Evolutionary conservation across 192 early-diverging fungal species (phyloP).

Genomic region (Spizellomyces sp.): DNA sequence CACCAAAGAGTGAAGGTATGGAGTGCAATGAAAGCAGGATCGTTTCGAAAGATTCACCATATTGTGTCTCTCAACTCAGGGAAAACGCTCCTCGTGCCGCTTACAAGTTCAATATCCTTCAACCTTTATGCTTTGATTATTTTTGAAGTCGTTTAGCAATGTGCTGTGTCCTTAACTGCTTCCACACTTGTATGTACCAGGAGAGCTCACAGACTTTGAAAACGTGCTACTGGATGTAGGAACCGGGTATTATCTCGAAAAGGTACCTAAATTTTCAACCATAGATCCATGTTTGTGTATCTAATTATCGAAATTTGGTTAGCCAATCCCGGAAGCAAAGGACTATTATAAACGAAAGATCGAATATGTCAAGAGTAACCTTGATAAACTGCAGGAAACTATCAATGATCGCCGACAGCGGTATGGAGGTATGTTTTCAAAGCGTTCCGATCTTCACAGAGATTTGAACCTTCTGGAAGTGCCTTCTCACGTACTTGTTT

Average conservation of each 20-base stretch:
- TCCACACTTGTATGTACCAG: slow-evolving; percentile 83
- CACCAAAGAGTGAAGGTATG: slow-evolving; percentile 54
- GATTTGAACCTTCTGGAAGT: neutral
- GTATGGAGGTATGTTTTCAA: slow-evolving; percentile 30
- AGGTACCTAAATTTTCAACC: slow-evolving; percentile 53
- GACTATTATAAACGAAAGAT: slow-evolving; percentile 84
- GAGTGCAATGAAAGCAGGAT: neutral
- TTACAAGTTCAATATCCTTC: slow-evolving; percentile 64
- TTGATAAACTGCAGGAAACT: slow-evolving; percentile 80
- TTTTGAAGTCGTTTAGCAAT: slow-evolving; percentile 9
- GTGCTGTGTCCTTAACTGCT: slow-evolving; percentile 14
- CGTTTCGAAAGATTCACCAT: neutral
- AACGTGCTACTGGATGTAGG: slow-evolving; percentile 95
- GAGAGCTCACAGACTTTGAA: slow-evolving; percentile 75
- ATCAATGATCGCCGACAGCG: slow-evolving; percentile 74
- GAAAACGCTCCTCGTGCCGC: slow-evolving; percentile 73
- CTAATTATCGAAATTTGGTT: neutral
- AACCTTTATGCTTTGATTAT: slow-evolving; percentile 2
- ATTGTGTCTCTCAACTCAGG: slow-evolving; percentile 21
- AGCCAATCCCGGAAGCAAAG: slow-evolving; percentile 78
- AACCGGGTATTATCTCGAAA: slow-evolving; percentile 94
- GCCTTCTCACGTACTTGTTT: neutral
- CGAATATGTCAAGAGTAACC: slow-evolving; percentile 77
- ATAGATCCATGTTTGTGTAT: neutral
- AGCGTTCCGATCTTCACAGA: neutral